Conservation (phyloP, 371 early-diverging fungal genomes). For the Rhizopus delemar region DNA sequence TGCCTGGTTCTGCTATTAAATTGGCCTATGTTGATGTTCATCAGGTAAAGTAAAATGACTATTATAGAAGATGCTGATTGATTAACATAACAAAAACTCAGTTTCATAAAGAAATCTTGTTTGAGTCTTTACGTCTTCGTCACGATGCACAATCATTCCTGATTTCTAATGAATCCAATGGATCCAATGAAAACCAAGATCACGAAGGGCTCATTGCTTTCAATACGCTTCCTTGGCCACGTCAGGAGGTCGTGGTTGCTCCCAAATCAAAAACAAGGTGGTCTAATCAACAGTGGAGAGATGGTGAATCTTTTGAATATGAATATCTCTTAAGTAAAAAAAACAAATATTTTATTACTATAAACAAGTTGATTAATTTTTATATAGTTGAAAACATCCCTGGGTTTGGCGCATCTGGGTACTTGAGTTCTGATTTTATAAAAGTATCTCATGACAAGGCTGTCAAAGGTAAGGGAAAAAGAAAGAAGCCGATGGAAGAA, state of each 20-base stretch:
- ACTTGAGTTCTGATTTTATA: slow-evolving; percentile 14
- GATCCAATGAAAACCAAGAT: not conserved
- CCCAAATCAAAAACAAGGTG: slow-evolving; percentile 39
- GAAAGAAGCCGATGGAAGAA: not conserved
- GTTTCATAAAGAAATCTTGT: slow-evolving; percentile 48
- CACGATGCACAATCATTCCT: slow-evolving; percentile 36
- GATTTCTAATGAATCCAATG: slow-evolving; percentile 8
- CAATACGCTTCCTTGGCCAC: slow-evolving; percentile 83
- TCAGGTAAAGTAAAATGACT: slow-evolving; percentile 35
- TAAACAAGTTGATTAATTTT: not conserved
- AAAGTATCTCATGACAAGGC: slow-evolving; percentile 10
- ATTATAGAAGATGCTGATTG: not conserved
- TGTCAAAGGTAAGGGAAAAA: slow-evolving; percentile 24
- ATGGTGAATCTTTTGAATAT: slow-evolving; percentile 25
- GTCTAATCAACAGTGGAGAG: slow-evolving; percentile 45
- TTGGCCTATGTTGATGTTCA: slow-evolving; percentile 86
- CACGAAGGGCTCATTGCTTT: slow-evolving; percentile 59
- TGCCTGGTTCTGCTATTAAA: slow-evolving; percentile 92
- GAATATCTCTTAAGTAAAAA: slow-evolving; percentile 51
- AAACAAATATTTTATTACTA: not conserved
- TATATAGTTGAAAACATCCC: slow-evolving; percentile 34
- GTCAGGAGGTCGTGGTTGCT: slow-evolving; percentile 70
- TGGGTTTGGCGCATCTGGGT: slow-evolving; percentile 37
- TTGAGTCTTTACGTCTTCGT: slow-evolving; percentile 32
- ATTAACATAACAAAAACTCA: slow-evolving; percentile 13